These are phyloP conservation scores for Raphanus sativus DNA, from an alignment of 345 rosid species.

Conservation along the genomic window DNA sequence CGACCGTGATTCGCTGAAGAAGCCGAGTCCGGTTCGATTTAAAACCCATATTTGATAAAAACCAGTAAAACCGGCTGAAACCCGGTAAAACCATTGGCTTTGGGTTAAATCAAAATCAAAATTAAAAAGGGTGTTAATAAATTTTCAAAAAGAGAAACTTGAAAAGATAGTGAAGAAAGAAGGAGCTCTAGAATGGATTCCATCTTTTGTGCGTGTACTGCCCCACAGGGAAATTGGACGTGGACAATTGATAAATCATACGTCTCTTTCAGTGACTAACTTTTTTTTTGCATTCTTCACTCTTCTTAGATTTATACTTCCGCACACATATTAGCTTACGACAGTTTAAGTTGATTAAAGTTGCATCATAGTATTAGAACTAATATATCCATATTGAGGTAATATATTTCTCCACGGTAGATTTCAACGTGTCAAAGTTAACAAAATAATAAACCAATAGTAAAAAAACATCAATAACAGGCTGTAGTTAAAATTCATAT, in stretches of 20 bases:
- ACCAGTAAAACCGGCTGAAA: too few relatives aligned
- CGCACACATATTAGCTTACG: constrained; percentile 18
- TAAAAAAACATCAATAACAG: neutral
- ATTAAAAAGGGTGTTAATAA: neutral
- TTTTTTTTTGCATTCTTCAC: constrained; percentile 33
- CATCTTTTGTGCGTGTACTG: constrained; percentile 81
- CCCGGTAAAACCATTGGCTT: too few relatives aligned
- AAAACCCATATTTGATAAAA: too few relatives aligned
- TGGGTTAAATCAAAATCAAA: neutral
- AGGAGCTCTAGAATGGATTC: constrained; percentile 47
- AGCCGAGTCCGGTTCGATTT: too few relatives aligned
- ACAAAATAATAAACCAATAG: neutral
- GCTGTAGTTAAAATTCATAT: neutral
- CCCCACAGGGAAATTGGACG: constrained; percentile 65
- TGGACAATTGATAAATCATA: constrained; percentile 54
- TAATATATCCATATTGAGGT: neutral
- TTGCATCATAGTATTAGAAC: constrained; percentile 1
- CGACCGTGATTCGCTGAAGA: too few relatives aligned
- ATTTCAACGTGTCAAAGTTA: neutral
- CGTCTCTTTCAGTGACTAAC: constrained; percentile 57
- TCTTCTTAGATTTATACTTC: constrained; percentile 24
- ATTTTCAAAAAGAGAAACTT: constrained; percentile 21
- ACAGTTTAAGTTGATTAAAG: constrained; percentile 14
- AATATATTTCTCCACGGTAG: neutral
- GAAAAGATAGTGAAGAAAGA: constrained; percentile 55